These are phyloP conservation scores for Somion occarium DNA, from an alignment of 1,284 basidiomycete species.

Conservation along the genomic window DNA sequence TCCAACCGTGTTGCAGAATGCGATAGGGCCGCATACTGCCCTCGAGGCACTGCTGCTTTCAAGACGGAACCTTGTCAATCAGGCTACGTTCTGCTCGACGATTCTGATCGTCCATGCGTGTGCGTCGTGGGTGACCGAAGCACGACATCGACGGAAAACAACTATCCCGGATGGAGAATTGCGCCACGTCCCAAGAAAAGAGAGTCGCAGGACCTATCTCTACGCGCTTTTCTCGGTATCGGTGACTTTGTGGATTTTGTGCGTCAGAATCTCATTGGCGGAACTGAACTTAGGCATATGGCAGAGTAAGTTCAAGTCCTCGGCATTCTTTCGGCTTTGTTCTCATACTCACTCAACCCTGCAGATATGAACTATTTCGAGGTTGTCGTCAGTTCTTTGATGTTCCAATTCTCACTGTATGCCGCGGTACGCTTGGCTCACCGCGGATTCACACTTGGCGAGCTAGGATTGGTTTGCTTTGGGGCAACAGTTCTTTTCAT, in stretches of 20 bases:
- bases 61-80: conserved; percentile 71
- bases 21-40: conserved; percentile 34
- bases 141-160: conserved; percentile 38
- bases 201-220: conserved; percentile 52
- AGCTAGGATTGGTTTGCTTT: conserved; percentile 84
- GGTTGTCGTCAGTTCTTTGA: conserved; percentile 67
- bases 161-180: conserved; percentile 58
- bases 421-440: conserved; percentile 87
- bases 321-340: conserved; percentile 1
- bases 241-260: conserved; percentile 44
- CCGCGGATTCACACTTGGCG: conserved; percentile 91
- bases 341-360: conserved; percentile 4
- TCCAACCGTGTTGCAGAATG: conserved; percentile 39
- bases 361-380: conserved; percentile 80
- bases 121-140: conserved; percentile 71
- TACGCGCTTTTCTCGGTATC: conserved; percentile 59
- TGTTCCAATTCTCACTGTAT: conserved; percentile 92
- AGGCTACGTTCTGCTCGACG: conserved; percentile 75
- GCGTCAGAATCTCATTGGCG: conserved; percentile 42
- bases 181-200: conserved; percentile 71
- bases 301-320: conserved; percentile 46
- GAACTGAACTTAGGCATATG: conserved; percentile 48
- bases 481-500: conserved; percentile 85
- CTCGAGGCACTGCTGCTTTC: conserved; percentile 65
- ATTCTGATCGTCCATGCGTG: conserved; percentile 75